A percentile compares a stretch with the other conserved stretches of the same genome.
Conservation (phyloP, 2,329 filamentous ascomycete species). For the Phyllosticta capitalensis region DNA sequence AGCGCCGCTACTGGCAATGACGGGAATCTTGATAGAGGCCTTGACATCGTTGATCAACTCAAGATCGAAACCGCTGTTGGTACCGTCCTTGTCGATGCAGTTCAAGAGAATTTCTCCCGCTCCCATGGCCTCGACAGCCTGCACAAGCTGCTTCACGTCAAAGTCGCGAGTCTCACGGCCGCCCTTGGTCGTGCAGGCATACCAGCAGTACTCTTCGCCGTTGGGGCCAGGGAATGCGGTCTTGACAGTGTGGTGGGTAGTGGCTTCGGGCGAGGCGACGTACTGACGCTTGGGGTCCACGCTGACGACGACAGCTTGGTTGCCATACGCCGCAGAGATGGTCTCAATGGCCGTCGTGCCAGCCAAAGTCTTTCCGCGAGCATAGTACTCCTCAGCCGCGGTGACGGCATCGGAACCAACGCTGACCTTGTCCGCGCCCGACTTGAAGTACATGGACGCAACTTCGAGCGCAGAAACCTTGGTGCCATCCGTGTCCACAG, state of each 20-base stretch:
- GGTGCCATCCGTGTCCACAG: conserved; percentile 77
- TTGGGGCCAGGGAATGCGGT: conserved; percentile 61
- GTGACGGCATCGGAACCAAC: conserved; percentile 92
- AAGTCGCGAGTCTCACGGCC: conserved; percentile 89
- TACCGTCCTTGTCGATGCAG: conserved; percentile 95
- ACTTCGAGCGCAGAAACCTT: conserved; percentile 85
- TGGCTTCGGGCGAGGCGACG: conserved; percentile 58
- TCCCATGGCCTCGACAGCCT: conserved; percentile 92
- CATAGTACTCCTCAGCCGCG: conserved; percentile 86
- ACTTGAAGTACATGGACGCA: conserved; percentile 94
- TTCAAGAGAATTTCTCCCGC: conserved; percentile 90
- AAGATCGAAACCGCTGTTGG: conserved; percentile 87
- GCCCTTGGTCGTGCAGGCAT: conserved; percentile 93
- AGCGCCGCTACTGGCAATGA: conserved; percentile 89
- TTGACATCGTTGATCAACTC: conserved; percentile 89
- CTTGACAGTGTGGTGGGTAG: conserved; percentile 64
- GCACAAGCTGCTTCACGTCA: conserved; percentile 79
- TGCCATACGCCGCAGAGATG: conserved; percentile 87
- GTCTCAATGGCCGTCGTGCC: conserved; percentile 91
- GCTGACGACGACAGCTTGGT: conserved; percentile 92
- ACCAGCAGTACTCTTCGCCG: conserved; percentile 84
- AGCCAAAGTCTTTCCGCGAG: conserved; percentile 55
- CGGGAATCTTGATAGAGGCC: conserved; percentile 74
- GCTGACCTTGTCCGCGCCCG: conserved; percentile 92
- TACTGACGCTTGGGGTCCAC: conserved; percentile 91